Evolutionary conservation across 2,329 filamentous ascomycete species (phyloP), one percentile per base, ranked within the genome.

Genomic region (Bertia moriformis): DNA sequence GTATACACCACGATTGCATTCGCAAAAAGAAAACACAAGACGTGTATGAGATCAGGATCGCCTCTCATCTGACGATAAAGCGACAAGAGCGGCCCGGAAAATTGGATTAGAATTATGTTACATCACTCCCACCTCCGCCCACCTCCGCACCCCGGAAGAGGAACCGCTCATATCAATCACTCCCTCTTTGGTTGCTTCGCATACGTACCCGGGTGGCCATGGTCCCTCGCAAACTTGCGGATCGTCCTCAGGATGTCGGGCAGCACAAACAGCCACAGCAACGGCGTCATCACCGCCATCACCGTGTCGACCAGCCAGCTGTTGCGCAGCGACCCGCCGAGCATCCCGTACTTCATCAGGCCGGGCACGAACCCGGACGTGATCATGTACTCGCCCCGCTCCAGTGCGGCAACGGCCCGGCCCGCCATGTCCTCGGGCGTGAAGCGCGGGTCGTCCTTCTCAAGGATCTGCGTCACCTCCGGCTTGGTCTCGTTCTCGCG

Each of bases 401-500:
- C 87, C 35, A 98, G 61, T 0, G 82, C 84, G 33, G 62, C 61
- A 39, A 98, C 76, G 1, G 84, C 67, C 5, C 65, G 65, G 3
- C 61, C 58, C 1, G 91, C 91, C 13, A 93, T 86, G 42, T 81
- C 70, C 4, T 91, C 79, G 4, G 86, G 83, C 1, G 71, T 79
- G 57, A 93, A 83, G 37, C 76, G 68, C 13, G 79, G 80, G 54
- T 98, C 91, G n/a, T 73, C 71, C 47, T 83, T 77, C 59, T 96
- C 91, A 36, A 96, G 61, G 39, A 79, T 67, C 47, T 76, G 70
- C 3, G 88, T 94, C 38, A 95, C 68, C 4, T 69, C 73, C 4
- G 88, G 89, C 60, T 96, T 96, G 19, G 72, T 71, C 49, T 64
- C 58, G 51, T 93, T 79, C 61, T 96, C 89, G 14, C 72, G 66